A percentile compares a stretch with the other conserved stretches of the same genome.
phyloP scores from a whole-genome alignment of 176 grass and related monocot genomes.

The Secale cereale region DNA sequence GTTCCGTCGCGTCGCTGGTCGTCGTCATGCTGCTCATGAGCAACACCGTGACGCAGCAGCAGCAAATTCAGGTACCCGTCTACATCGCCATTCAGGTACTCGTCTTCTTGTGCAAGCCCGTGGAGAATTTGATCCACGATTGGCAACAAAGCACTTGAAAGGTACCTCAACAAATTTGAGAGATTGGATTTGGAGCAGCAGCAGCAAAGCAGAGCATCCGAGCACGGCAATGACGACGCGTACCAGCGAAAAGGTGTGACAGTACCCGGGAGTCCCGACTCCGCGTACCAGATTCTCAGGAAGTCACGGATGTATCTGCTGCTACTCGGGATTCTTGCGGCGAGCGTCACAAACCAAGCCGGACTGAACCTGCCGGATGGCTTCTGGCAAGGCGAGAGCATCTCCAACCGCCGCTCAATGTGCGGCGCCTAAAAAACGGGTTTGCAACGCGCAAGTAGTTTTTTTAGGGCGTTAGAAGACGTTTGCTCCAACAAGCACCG shows the following conservation, averaged over 20 bases:
- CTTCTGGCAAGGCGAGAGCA: constrained; percentile 3
- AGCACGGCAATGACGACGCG: not conserved
- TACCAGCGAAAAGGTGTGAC: too few species aligned
- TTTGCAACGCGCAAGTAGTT: too few species aligned
- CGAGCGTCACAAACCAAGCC: constrained; percentile 25
- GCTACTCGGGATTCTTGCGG: constrained; percentile 34
- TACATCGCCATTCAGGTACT: too few species aligned
- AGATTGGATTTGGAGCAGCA: not conserved
- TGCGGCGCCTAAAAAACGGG: too few species aligned
- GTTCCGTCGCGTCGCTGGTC: constrained; percentile 40
- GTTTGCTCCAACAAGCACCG: too few species aligned
- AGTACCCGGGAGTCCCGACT: too few species aligned
- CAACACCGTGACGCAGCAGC: constrained; percentile 28
- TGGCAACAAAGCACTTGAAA: not conserved
- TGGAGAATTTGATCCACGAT: not conserved
- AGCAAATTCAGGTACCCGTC: too few species aligned
- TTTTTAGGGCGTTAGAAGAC: too few species aligned
- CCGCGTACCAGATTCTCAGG: constrained; percentile 13
- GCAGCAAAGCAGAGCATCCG: not conserved
- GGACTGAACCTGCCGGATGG: constrained; percentile 27
- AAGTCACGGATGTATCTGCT: constrained; percentile 41
- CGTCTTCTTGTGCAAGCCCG: constrained; percentile 1
- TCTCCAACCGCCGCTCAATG: too few species aligned
- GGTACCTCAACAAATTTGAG: not conserved
- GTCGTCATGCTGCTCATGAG: constrained; percentile 48